phyloP scores from a whole-genome alignment of 176 grass and related monocot species.

The Oryza punctata region DNA sequence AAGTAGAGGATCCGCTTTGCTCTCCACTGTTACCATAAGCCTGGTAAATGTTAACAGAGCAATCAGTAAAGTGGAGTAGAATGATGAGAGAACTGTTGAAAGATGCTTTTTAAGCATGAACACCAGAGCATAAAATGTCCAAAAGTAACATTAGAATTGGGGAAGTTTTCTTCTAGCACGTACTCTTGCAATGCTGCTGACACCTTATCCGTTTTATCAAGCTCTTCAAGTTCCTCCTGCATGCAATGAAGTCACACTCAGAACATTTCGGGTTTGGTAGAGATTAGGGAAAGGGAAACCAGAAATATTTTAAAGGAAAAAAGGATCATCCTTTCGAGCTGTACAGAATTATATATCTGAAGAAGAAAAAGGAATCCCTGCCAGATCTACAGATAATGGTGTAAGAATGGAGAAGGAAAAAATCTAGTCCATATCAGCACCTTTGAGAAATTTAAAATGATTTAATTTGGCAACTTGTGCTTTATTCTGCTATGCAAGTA shows the following conservation, averaged over 20 bases:
- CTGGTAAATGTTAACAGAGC: constrained; percentile 40
- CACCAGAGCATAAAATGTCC: not conserved
- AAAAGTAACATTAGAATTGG: not conserved
- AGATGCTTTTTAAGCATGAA: constrained; percentile 21
- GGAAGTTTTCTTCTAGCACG: constrained; percentile 19
- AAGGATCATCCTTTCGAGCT: not conserved
- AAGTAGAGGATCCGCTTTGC: constrained; percentile 76
- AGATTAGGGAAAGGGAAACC: not conserved
- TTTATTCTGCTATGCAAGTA: not conserved
- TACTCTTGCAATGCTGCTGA: constrained; percentile 75
- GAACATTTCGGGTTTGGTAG: not conserved
- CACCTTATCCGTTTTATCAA: constrained; percentile 70
- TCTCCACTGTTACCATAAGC: constrained; percentile 59
- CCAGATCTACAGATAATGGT: not conserved
- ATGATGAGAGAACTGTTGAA: too few relatives aligned
- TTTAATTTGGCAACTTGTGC: not conserved
- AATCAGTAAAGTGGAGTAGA: too few relatives aligned
- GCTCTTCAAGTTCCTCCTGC: constrained; percentile 78
- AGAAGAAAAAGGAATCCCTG: not conserved
- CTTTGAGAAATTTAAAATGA: constrained; percentile 5
- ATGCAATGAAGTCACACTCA: not conserved
- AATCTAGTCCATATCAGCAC: not conserved
- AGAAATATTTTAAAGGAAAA: not conserved
- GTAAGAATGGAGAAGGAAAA: not conserved
- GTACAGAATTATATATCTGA: not conserved